A percentile compares a stretch with the other conserved stretches of the same genome.
phyloP scores from a whole-genome alignment of 495 filamentous ascomycete genomes.

The Neurospora sp. region DNA sequence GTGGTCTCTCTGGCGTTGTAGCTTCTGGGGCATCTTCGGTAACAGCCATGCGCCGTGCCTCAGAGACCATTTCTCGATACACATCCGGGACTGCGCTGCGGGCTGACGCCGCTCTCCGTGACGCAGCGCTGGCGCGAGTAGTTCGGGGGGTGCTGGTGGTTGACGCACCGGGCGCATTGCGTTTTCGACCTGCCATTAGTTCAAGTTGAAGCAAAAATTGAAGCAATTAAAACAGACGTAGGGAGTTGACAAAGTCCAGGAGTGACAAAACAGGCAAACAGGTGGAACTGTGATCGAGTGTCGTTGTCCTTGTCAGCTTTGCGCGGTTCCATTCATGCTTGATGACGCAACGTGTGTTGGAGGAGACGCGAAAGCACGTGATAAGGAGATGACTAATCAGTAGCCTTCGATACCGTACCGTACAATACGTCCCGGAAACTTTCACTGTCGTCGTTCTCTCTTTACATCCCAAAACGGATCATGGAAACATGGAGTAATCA shows the following conservation, averaged over 20 bases:
- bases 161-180: constrained; percentile 6
- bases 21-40: not conserved
- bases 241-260: not conserved
- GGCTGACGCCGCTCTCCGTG: not conserved
- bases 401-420: not conserved
- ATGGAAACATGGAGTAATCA: not conserved
- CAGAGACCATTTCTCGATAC: constrained; percentile 14
- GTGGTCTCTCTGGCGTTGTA: constrained; percentile 17
- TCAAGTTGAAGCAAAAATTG: not conserved
- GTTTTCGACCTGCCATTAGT: constrained; percentile 17
- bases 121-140: constrained; percentile 6
- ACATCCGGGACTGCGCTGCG: constrained; percentile 3
- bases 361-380: not conserved
- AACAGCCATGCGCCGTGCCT: not conserved
- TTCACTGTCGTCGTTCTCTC: not conserved
- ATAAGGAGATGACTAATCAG: not conserved
- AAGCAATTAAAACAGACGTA: not conserved
- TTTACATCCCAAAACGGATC: not conserved
- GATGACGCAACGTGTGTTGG: not conserved
- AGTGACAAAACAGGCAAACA: not conserved
- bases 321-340: not conserved
- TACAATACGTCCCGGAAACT: not conserved
- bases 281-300: not conserved
- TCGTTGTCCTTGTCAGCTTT: not conserved
- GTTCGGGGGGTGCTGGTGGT: constrained; percentile 3